Evolutionary conservation across 441 rosid genomes (phyloP), one percentile per base, ranked within the genome.

Genomic region (Croton laevigatus): DNA sequence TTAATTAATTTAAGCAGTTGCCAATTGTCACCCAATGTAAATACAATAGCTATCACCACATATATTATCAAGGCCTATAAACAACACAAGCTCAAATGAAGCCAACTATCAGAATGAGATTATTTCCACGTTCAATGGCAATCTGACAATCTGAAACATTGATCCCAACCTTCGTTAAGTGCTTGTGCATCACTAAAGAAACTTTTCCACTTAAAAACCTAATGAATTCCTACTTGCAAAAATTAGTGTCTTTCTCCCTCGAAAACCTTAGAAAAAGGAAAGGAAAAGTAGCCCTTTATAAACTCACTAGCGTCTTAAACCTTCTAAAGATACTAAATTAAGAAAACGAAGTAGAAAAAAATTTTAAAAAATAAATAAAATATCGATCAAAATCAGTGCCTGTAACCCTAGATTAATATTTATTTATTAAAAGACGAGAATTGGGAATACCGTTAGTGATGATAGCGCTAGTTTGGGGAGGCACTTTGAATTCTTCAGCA

Each of bases 391-490:
- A 53, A 19, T 19, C 22, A 19, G 8, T 53, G 57, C 10, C 11
- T 53, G 57, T 7, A 53, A 53, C 57, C 57, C 57, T 53, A 53
- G 27, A 53, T 19, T 53, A 53, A 6, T 19, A 49, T 40, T 40
- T 40, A 5, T 40, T 40, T 40, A n/a, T n/a, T 19, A 52, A 23
- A 7, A 52, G 8, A 52, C 9, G 13, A 46, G 8, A 52, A 16
- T 14, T 49, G 19, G 19, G 20, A 34, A 62, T 83, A 91, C 97
- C 98, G 68, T 91, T 91, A 66, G 97, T 91, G 80, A 91, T 94
- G 88, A 94, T 94, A 60, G 97, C 97, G 83, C 97, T 94, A 71
- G 97, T 91, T 72, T 94, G 98, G 0, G 97, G 97, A 73, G 97
- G 96, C 61, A 94, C 98, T 83, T 94, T 94, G 82, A 94, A 94